Base-by-base conservation (phyloP, 192 early-diverging fungal genomes). In the Backusella australiensis region DNA sequence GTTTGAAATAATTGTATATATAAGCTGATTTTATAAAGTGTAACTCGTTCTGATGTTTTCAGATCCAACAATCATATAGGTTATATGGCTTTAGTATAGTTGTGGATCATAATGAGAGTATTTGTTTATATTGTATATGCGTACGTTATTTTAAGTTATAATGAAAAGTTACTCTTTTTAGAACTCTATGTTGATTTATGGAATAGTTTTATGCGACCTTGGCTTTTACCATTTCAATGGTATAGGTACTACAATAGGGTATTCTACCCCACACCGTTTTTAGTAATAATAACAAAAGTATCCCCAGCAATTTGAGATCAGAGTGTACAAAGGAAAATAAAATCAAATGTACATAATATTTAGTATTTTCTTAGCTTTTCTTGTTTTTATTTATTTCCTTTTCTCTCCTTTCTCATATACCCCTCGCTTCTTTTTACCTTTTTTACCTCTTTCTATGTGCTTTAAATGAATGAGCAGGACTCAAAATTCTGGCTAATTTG, bases 401-500 rank as follows among this genome's bases (percentile, higher is more conserved):
- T 53, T 53, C 49, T 53, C 49, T 29, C n/a, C 23, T 63, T 63
- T 63, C 12, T 63, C 26, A 63, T 63, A 63, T 63, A 63, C 26
- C 26, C 26, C 23, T 12, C 8, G 12, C n/a, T 29, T 29, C 8
- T 63, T 63, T 59, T 29, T 63, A 12, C n/a, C 6, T 26, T 56
- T 56, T 56, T 63, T 29, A 12, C 21, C 1, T 29, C 2, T 26
- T 63, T 63, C 56, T 63, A 63, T 63, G 56, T 29, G 23, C 8
- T 63, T 63, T 63, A 63, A 63, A 63, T 63, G 56, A 63, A 63
- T 63, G 56, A 63, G 23, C 95, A 41, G 90, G 41, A 17, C 41
- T 49, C 70, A 71, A 44, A 21, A 7, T 71, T 49, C 49, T 71
- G 70, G 70, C 41, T 39, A 71, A 6, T 49, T 17, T 71, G 70